Conservation (phyloP, 2,329 filamentous ascomycete species). For the Colletotrichum gloeosporioides region DNA sequence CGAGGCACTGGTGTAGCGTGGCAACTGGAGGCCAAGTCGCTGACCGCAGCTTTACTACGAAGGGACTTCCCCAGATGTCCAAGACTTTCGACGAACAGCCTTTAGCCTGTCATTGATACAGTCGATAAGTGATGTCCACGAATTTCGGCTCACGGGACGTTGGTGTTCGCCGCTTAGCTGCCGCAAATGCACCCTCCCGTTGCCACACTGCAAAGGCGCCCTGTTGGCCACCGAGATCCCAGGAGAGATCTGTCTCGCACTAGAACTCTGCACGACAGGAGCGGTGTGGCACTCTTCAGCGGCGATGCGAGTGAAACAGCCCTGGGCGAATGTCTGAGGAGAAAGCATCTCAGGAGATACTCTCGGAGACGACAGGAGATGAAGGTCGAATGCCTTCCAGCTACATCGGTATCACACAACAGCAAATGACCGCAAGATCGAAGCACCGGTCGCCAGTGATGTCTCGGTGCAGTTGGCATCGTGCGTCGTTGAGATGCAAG, state of each 20-base stretch:
- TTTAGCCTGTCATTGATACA: background rate
- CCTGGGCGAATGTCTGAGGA: background rate
- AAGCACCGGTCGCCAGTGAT: constrained; percentile 10
- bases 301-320: constrained; percentile 3
- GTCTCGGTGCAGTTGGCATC: background rate
- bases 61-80: background rate
- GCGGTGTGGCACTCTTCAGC: constrained; percentile 12
- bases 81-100: background rate
- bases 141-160: background rate
- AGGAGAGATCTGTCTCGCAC: background rate
- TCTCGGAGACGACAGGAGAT: background rate
- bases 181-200: background rate
- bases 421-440: constrained; percentile 5
- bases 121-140: background rate
- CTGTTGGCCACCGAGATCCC: background rate
- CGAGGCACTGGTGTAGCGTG: background rate
- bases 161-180: background rate
- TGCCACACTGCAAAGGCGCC: background rate
- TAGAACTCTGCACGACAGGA: background rate
- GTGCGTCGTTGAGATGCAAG: background rate
- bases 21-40: background rate
- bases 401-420: constrained; percentile 6
- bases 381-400: background rate
- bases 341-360: background rate
- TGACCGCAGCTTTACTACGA: background rate